Evolutionary conservation across 2,329 filamentous ascomycete genomes (phyloP).

Genomic region (Blastomyces gilchristii): DNA sequence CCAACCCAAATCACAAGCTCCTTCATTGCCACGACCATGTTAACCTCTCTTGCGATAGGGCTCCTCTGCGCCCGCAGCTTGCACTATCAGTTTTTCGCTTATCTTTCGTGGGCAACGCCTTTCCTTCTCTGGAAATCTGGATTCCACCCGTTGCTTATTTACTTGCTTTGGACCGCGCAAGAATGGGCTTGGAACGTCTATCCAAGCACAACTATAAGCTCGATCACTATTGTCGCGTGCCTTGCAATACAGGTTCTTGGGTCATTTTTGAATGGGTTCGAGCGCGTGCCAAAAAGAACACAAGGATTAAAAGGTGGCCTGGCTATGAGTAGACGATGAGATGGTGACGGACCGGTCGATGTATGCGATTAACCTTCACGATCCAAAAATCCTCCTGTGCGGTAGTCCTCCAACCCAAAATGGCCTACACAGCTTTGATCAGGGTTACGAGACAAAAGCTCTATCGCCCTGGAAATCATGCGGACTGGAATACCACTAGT

Average conservation of each 20-base stretch:
- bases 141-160: slow-evolving; percentile 56
- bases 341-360: background rate
- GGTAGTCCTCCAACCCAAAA: background rate
- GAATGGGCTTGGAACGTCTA: slow-evolving; percentile 94
- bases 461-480: background rate
- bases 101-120: slow-evolving; percentile 79
- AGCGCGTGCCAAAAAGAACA: slow-evolving; percentile 13
- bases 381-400: background rate
- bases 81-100: slow-evolving; percentile 93
- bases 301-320: background rate
- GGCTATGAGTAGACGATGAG: background rate
- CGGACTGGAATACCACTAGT: background rate
- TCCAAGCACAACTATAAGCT: slow-evolving; percentile 63
- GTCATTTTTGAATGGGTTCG: slow-evolving; percentile 42
- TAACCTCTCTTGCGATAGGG: slow-evolving; percentile 67
- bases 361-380: background rate
- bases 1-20: slow-evolving; percentile 53
- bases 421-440: background rate
- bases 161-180: slow-evolving; percentile 62
- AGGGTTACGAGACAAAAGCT: background rate
- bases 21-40: slow-evolving; percentile 65
- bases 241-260: slow-evolving; percentile 57
- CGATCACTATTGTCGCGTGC: slow-evolving; percentile 57
- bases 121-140: slow-evolving; percentile 75
- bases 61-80: slow-evolving; percentile 77